Conservation (phyloP, 768 basidiomycete species). For the Podaxis sp. region DNA sequence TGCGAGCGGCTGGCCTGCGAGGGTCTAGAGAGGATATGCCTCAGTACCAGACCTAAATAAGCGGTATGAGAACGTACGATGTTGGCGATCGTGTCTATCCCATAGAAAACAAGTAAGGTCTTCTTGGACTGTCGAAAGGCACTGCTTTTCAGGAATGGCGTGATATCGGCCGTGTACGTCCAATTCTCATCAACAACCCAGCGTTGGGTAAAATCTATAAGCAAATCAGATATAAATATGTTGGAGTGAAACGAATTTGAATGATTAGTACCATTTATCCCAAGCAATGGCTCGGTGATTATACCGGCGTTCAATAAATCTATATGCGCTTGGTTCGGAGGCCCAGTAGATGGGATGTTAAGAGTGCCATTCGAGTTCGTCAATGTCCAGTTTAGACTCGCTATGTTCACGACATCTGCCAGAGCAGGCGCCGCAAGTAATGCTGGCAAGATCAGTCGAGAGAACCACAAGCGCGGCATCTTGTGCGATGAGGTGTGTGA, state of each 20-base stretch:
- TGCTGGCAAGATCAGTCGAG: neutral
- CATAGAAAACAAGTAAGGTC: conserved; percentile 48
- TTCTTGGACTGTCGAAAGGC: conserved; percentile 19
- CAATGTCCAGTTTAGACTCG: conserved; percentile 47
- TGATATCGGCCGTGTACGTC: conserved; percentile 52
- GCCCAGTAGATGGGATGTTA: conserved; percentile 44
- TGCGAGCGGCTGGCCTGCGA: conserved; percentile 46
- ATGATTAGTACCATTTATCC: conserved; percentile 42
- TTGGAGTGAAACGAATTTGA: neutral
- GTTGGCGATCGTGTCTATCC: conserved; percentile 53
- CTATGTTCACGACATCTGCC: conserved; percentile 29
- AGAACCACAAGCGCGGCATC: neutral
- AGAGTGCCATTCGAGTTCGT: conserved; percentile 51
- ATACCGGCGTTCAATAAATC: conserved; percentile 48
- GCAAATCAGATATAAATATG: neutral
- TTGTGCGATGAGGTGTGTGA: neutral
- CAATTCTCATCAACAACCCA: conserved; percentile 56
- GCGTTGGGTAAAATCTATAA: conserved; percentile 46
- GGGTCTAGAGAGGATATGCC: conserved; percentile 28
- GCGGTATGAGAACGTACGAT: conserved; percentile 31
- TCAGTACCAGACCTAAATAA: neutral
- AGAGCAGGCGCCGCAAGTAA: conserved; percentile 11
- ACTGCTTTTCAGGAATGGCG: conserved; percentile 32
- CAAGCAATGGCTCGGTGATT: conserved; percentile 49
- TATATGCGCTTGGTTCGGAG: conserved; percentile 47